These are phyloP conservation scores for Sporobolomyces roseus DNA, from an alignment of 768 basidiomycete species.

Conservation along the genomic window DNA sequence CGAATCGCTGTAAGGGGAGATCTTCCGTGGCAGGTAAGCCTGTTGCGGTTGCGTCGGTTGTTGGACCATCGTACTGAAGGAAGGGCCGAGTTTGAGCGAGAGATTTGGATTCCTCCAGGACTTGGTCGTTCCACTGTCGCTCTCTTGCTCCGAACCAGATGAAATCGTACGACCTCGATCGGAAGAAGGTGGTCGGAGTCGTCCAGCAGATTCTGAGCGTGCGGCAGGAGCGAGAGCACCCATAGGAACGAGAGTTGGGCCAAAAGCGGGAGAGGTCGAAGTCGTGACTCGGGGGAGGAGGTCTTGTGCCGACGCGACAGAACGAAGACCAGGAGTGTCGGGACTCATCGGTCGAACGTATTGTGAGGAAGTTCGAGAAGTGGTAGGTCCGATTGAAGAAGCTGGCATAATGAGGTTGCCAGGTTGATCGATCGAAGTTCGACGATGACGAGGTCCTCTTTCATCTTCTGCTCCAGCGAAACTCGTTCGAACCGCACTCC, in stretches of 20 bases:
- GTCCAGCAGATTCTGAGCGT: slow-evolving; percentile 12
- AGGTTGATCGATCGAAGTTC: slow-evolving; percentile 28
- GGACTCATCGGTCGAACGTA: slow-evolving; percentile 22
- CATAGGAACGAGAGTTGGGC: slow-evolving; percentile 13
- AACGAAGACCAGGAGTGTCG: slow-evolving; percentile 24
- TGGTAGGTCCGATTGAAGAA: slow-evolving; percentile 19
- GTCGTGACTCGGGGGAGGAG: slow-evolving; percentile 1
- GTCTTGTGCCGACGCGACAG: slow-evolving; percentile 38
- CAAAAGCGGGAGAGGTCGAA: not conserved
- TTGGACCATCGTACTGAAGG: slow-evolving; percentile 25
- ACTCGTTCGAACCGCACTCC: slow-evolving; percentile 44
- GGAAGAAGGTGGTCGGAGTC: slow-evolving; percentile 7
- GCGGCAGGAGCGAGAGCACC: slow-evolving; percentile 43
- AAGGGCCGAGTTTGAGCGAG: slow-evolving; percentile 43
- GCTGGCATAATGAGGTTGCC: not conserved
- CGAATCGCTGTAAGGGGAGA: slow-evolving; percentile 2
- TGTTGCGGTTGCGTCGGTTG: not conserved
- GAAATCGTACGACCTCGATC: slow-evolving; percentile 2
- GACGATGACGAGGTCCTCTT: slow-evolving; percentile 17
- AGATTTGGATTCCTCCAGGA: slow-evolving; percentile 43
- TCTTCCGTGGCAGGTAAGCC: slow-evolving; percentile 1
- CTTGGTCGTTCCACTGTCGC: slow-evolving; percentile 9
- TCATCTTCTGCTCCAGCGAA: slow-evolving; percentile 31
- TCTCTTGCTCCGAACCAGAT: slow-evolving; percentile 27
- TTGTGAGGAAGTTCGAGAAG: slow-evolving; percentile 36